Conservation (phyloP, 768 basidiomycete genomes). For the Trametes cingulata region DNA sequence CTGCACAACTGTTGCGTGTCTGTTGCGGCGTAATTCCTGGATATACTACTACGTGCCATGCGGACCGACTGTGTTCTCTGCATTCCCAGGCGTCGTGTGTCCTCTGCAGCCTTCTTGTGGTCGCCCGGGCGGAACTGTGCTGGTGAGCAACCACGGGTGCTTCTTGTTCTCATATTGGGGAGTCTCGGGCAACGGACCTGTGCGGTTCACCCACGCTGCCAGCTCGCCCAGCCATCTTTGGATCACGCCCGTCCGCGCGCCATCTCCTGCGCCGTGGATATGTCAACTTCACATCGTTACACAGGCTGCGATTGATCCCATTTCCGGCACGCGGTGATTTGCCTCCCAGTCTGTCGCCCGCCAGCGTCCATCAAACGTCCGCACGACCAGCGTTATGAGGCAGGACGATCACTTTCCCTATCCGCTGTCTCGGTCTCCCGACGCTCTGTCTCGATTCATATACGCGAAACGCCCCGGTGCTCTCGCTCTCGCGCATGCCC, state of each 20-base stretch:
- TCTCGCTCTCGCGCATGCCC: neutral
- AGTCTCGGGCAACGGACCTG: constrained; percentile 4
- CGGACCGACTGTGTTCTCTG: neutral
- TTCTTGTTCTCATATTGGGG: constrained; percentile 10
- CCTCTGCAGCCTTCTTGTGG: neutral
- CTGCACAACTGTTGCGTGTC: neutral
- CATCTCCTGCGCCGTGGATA: neutral
- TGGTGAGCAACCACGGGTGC: constrained; percentile 1
- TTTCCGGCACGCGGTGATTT: constrained; percentile 8
- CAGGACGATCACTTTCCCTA: constrained; percentile 11
- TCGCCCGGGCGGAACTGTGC: neutral
- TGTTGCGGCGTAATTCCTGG: neutral
- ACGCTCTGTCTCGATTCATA: constrained; percentile 9
- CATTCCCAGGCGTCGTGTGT: neutral
- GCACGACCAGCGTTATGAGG: constrained; percentile 4
- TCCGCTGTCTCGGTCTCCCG: constrained; percentile 1
- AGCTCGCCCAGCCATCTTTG: constrained; percentile 3
- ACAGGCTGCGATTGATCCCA: neutral
- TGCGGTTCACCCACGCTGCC: constrained; percentile 13
- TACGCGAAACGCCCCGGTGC: constrained; percentile 14
- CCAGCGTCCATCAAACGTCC: constrained; percentile 16
- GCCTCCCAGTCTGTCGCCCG: neutral
- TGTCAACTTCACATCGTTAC: neutral
- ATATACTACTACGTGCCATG: neutral
- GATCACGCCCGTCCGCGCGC: neutral